A percentile compares a stretch with the other conserved stretches of the same genome.
Conservation (phyloP, 2,329 filamentous ascomycete genomes). For the Chrysoporthe cubensis region DNA sequence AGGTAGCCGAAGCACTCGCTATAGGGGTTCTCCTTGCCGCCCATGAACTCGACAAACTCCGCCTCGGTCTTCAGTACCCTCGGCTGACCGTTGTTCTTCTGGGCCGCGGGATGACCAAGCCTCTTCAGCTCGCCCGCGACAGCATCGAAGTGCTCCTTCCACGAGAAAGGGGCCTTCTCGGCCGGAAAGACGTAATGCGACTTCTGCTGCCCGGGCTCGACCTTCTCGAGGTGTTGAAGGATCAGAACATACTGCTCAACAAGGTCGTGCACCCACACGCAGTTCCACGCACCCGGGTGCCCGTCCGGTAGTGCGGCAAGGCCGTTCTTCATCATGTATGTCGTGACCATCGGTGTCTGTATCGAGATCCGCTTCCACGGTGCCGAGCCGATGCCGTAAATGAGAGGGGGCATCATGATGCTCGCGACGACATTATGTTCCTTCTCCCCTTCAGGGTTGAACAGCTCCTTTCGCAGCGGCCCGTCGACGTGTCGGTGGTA, state of each 20-base stretch:
- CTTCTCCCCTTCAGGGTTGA: conserved; percentile 23
- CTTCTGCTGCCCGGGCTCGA: conserved; percentile 27
- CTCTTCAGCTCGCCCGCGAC: conserved; percentile 26
- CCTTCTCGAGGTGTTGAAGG: conserved; percentile 23
- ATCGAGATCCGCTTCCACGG: conserved; percentile 27
- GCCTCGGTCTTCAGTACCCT: conserved; percentile 18
- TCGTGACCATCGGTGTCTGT: conserved; percentile 27
- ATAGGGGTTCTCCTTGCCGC: conserved; percentile 24
- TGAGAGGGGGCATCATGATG: conserved; percentile 29
- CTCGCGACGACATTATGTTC: conserved; percentile 26
- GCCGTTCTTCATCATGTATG: conserved; percentile 27
- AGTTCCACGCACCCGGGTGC: conserved; percentile 23
- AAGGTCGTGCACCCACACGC: conserved; percentile 28
- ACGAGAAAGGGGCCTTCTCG: conserved; percentile 23
- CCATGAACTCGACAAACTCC: conserved; percentile 27
- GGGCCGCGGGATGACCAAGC: conserved; percentile 19
- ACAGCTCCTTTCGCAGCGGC: conserved; percentile 19
- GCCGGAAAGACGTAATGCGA: conserved; percentile 29
- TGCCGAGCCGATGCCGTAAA: conserved; percentile 25
- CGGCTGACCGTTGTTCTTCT: conserved; percentile 21
- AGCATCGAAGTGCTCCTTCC: conserved; percentile 29
- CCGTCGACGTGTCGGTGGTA: conserved; percentile 29
- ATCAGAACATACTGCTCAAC: conserved; percentile 24
- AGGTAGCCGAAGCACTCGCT: conserved; percentile 25
- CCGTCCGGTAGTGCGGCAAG: conserved; percentile 21